Base-by-base conservation (phyloP, 805 yeast genomes). In the Sungouiozyma intestinalis region DNA sequence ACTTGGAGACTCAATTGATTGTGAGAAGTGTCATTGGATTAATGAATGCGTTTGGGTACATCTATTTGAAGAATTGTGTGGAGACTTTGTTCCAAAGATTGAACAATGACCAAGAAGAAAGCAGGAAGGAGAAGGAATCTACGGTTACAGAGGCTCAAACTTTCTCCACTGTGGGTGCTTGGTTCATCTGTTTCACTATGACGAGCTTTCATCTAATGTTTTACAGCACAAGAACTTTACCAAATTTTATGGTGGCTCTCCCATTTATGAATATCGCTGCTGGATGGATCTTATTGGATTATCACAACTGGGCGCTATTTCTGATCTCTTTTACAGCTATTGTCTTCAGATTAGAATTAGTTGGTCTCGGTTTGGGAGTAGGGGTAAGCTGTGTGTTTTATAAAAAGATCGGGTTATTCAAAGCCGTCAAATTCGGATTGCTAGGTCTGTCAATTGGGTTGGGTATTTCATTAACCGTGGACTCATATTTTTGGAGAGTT, bases 221-320 rank as follows among this genome's bases (percentile, higher is more conserved):
- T 64, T 90, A 90, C 57, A 69, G 84, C n/a, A 72, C 95, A 2
- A 70, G 97, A 50, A 77, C 94, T 0, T 67, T 90, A 44, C 96
- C 97, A n/a, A 90, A 90, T 61, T 82, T 81, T 51, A 65, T 88
- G 44, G 56, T 74, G 14, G 87, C 83, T 2, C 65, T 90, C 41
- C 96, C 97, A 3, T 54, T 85, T 32, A 79, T 81, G 3, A 73
- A 74, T 42, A 51, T 64, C 37, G 81, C 82, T 0, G 48, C 81
- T 35, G 66, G 76, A 3, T 67, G 66, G 52, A 51, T 77, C 14
- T 49, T 85, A 14, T 48, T 50, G 16, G 85, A 80, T 9, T 67
- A 73, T 38, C 65, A 66, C 46, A 67, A 73, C 0, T 45, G 52
- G 20, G 74, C 77, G 1, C 59, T 87, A 33, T 55, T 72, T 0